Evolutionary conservation across 768 basidiomycete species (phyloP), one percentile per base, ranked within the genome.

Genomic region (Trametes cinnabarina): DNA sequence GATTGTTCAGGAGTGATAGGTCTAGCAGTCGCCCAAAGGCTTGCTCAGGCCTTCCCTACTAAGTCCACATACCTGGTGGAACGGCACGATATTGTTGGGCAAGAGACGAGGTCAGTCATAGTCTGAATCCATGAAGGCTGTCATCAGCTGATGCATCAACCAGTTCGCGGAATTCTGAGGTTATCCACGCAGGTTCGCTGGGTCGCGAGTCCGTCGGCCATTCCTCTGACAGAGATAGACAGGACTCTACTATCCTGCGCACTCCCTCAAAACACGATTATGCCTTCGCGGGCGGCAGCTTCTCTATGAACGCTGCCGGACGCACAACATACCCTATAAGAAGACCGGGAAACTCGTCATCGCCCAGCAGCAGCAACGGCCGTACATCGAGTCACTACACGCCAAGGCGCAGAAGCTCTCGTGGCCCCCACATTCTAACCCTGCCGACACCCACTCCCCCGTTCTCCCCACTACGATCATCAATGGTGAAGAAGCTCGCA

Each of bases 131-230:
- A 17, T 4, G 30, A 19, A 37, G 19, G 9, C 43, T 6, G 46
- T 17, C 14, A 54, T 20, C 23, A 12, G 17, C 37, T 42, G 49
- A 55, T n/a, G 60, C 51, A 42, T 25, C 34, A n/a, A 52, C 4
- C 47, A 94, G 94, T 70, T 94, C 92, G 39, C 84, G 95, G 15
- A 97, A 96, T 70, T 95, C 94, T 0, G 95, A 97, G 68, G 95
- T 98, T 22, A 89, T 98, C 25, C 95, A 98, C 74, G 87, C 91
- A 59, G 94, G 90, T 85, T 67, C 41, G 68, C 55, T 6, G 5
- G 7, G 30, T 41, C 22, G 23, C 44, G 14, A 20, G 12, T 11
- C 5, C 30, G 6, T 15, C 15, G 47, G n/a, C 9, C 2, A 6
- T 28, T 25, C 30, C 22, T 37, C 50, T 52, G 14, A 62, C 14